phyloP scores from a whole-genome alignment of 2,329 filamentous ascomycete genomes.

The Ophiognomonia clavigignenti-juglandacearum region DNA sequence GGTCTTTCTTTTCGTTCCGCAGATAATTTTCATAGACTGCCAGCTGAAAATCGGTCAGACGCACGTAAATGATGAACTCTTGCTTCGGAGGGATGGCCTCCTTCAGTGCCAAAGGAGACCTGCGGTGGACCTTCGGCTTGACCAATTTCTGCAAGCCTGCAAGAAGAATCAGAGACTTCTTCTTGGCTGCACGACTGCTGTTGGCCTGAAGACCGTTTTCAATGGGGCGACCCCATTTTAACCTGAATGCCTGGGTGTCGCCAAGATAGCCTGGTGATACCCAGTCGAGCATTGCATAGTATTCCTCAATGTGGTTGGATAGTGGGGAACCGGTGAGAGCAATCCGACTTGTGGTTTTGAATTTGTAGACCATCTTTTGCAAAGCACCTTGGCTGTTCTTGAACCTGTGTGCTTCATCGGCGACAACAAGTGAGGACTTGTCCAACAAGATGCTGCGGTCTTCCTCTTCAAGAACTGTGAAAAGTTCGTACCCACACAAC shows the following conservation, averaged over 20 bases:
- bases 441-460: constrained; percentile 47
- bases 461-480: constrained; percentile 30
- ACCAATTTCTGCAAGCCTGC: constrained; percentile 67
- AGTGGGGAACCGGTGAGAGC: constrained; percentile 84
- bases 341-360: constrained; percentile 67
- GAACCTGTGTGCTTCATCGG: constrained; percentile 78
- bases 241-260: constrained; percentile 59
- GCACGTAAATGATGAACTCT: constrained; percentile 76
- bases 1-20: background rate
- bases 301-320: constrained; percentile 78
- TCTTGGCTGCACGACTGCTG: constrained; percentile 50
- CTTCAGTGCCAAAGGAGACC: constrained; percentile 60
- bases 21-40: constrained; percentile 51
- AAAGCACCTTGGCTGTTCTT: constrained; percentile 71
- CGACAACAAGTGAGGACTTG: constrained; percentile 67
- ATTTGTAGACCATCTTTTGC: constrained; percentile 48
- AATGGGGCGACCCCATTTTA: constrained; percentile 70
- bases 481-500: constrained; percentile 70
- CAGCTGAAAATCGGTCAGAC: constrained; percentile 61
- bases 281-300: constrained; percentile 85
- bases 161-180: constrained; percentile 61
- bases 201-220: constrained; percentile 64
- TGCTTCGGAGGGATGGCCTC: constrained; percentile 67
- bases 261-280: constrained; percentile 76
- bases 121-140: constrained; percentile 72